Conservation (phyloP, 495 filamentous ascomycete genomes). For the Penicillium robsamsonii region DNA sequence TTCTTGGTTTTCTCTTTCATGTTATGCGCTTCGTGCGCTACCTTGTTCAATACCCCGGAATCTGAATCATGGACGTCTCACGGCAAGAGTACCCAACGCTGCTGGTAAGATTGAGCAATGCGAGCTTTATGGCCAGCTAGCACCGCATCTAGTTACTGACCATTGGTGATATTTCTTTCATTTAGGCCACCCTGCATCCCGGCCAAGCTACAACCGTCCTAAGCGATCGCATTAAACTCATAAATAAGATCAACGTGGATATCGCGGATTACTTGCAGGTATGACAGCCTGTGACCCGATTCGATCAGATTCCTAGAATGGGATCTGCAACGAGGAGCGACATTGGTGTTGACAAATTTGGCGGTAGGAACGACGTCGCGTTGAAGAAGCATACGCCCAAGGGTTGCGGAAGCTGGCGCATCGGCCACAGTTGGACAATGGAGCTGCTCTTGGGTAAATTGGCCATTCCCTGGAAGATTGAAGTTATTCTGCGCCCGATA, state of each 20-base stretch:
- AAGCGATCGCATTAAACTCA: conserved; percentile 83
- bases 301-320: conserved; percentile 10
- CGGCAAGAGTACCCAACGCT: conserved; percentile 93
- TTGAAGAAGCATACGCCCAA: conserved; percentile 88
- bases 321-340: conserved; percentile 1
- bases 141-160: conserved; percentile 14
- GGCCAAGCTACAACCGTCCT: conserved; percentile 79
- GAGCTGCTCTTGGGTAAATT: conserved; percentile 79
- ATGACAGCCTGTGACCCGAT: conserved; percentile 25
- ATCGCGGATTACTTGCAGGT: conserved; percentile 98
- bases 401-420: conserved; percentile 76
- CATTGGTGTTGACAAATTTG: conserved; percentile 13
- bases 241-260: conserved; percentile 81
- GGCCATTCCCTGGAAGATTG: conserved; percentile 1
- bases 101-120: conserved; percentile 65
- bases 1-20: conserved; percentile 19
- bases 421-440: conserved; percentile 66
- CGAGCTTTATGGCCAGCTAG: conserved; percentile 3
- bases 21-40: conserved; percentile 41
- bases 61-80: conserved; percentile 67
- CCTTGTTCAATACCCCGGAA: conserved; percentile 30
- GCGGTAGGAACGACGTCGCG: conserved; percentile 79
- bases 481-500: not conserved
- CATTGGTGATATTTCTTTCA: conserved; percentile 14
- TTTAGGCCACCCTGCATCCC: conserved; percentile 77